Evolutionary conservation across 2,329 filamentous ascomycete genomes (phyloP).

Genomic region (Penicillium sp.): DNA sequence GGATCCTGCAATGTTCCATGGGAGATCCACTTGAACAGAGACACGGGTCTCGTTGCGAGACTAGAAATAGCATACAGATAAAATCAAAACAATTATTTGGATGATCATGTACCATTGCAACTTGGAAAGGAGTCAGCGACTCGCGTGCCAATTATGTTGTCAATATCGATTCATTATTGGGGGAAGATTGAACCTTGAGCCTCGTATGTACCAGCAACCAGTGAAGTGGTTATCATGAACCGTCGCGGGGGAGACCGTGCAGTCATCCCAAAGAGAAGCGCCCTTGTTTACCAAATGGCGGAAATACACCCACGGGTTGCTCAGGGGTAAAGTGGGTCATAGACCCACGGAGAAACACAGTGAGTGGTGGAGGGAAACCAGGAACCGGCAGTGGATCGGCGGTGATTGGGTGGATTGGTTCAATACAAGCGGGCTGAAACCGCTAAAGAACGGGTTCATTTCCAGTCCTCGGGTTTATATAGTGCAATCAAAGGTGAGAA

Average conservation of each 20-base stretch:
- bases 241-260: conserved; percentile 2
- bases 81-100: too few relatives aligned
- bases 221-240: neutral
- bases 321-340: conserved; percentile 27
- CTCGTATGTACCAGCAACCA: neutral
- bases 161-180: neutral
- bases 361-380: conserved; percentile 12
- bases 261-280: neutral
- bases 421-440: conserved; percentile 16
- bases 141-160: neutral
- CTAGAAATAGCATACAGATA: neutral
- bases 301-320: conserved; percentile 20
- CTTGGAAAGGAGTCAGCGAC: neutral
- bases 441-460: conserved; percentile 4
- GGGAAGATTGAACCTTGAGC: neutral
- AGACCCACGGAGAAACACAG: conserved; percentile 3
- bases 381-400: conserved; percentile 24
- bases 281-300: conserved; percentile 7
- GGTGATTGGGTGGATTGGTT: conserved; percentile 12
- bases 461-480: neutral
- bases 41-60: neutral
- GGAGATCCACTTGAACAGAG: neutral
- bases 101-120: neutral
- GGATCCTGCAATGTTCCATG: neutral
- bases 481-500: neutral